Conservation (phyloP, 1,284 basidiomycete genomes). For the Cryptococcus sp. region DNA sequence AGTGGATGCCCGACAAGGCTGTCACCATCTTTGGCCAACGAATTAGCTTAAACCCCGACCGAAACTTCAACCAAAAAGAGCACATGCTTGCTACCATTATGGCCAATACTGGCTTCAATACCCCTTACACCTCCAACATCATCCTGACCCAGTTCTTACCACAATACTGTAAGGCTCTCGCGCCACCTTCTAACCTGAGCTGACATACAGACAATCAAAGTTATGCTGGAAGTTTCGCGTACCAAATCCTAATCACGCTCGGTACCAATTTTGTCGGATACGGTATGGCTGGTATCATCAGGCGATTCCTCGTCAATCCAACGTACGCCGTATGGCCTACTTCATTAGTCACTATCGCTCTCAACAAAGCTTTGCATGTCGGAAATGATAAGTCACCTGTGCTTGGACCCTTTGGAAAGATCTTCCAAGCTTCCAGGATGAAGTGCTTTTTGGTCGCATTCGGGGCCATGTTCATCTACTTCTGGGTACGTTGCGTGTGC, state of each 20-base stretch:
- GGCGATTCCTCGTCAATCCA: slow-evolving; percentile 53
- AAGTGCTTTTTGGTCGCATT: slow-evolving; percentile 44
- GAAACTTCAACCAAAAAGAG: slow-evolving; percentile 52
- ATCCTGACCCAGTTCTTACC: slow-evolving; percentile 39
- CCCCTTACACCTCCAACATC: slow-evolving; percentile 45
- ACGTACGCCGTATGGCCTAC: slow-evolving; percentile 51
- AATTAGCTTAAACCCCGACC: slow-evolving; percentile 36
- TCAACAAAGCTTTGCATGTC: slow-evolving; percentile 50
- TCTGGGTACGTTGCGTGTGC: neutral
- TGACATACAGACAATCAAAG: slow-evolving; percentile 42
- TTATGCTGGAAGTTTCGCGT: slow-evolving; percentile 23
- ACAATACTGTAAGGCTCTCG: slow-evolving; percentile 21
- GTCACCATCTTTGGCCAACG: slow-evolving; percentile 22
- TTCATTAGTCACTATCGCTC: slow-evolving; percentile 49
- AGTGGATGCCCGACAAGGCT: slow-evolving; percentile 15
- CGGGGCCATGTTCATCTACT: slow-evolving; percentile 37
- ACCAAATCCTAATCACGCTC: slow-evolving; percentile 41
- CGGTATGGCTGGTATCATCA: slow-evolving; percentile 52
- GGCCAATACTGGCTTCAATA: slow-evolving; percentile 44
- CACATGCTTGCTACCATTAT: slow-evolving; percentile 47
- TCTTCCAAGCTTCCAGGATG: slow-evolving; percentile 43
- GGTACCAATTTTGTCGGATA: slow-evolving; percentile 54
- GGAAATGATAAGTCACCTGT: slow-evolving; percentile 29
- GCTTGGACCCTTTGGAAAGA: slow-evolving; percentile 37
- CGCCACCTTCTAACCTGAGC: neutral